These are phyloP conservation scores for Lagenidium giganteum DNA, from an alignment of 352 stramenopile genomes.

Conservation along the genomic window DNA sequence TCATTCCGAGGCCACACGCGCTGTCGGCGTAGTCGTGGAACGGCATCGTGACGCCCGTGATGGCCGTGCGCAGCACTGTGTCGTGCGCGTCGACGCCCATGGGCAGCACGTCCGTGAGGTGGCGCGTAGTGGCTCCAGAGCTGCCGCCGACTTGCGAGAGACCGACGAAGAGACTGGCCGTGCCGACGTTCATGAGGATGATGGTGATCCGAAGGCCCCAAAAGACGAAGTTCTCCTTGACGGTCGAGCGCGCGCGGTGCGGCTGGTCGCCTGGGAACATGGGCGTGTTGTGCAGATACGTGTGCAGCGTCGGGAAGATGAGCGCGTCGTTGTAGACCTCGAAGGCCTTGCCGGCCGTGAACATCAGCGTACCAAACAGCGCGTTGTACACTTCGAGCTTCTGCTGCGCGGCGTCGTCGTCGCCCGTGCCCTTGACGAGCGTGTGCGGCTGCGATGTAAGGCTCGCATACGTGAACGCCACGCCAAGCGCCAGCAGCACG, in stretches of 20 bases:
- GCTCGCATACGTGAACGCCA: constrained; percentile 35
- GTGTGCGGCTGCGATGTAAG: too few species aligned
- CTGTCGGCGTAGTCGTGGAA: not conserved
- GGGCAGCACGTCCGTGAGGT: constrained; percentile 1
- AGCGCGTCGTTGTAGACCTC: constrained; percentile 55
- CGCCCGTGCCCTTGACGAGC: constrained; percentile 27
- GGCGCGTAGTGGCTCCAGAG: too few species aligned
- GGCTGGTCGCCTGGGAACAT: constrained; percentile 49
- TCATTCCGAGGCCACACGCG: too few species aligned
- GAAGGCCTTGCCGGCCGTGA: constrained; percentile 42
- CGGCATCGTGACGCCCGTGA: not conserved
- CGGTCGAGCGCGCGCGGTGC: constrained; percentile 33
- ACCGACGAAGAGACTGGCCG: constrained; percentile 53
- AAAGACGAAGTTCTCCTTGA: constrained; percentile 42
- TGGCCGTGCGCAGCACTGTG: too few species aligned
- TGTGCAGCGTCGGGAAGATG: constrained; percentile 49
- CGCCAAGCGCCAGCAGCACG: constrained; percentile 23
- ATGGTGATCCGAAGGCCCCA: constrained; percentile 55
- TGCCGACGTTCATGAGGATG: constrained; percentile 63
- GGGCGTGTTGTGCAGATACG: constrained; percentile 56
- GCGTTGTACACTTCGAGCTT: constrained; percentile 32
- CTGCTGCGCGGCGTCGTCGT: not conserved
- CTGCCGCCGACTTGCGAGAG: too few species aligned
- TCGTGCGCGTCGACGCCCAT: too few species aligned
- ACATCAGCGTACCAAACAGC: constrained; percentile 40